phyloP scores from a whole-genome alignment of 768 basidiomycete genomes.

The Russula ochroleuca region DNA sequence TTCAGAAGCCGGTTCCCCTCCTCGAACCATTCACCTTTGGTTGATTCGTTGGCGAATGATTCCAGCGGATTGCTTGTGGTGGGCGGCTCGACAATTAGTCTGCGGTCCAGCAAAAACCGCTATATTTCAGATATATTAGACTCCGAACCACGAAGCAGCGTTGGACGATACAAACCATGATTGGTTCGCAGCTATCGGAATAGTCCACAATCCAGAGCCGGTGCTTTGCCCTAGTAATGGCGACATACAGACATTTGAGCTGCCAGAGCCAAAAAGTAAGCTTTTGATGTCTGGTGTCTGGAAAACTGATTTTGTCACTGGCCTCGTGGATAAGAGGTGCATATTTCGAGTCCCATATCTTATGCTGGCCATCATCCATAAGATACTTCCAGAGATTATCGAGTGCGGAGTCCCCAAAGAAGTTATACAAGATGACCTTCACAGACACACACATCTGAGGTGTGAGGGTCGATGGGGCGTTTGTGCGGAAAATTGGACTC shows the following conservation, averaged over 20 bases:
- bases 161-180: conserved; percentile 43
- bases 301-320: neutral
- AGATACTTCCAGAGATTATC: conserved; percentile 29
- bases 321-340: conserved; percentile 13
- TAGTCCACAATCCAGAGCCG: conserved; percentile 68
- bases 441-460: neutral
- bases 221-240: conserved; percentile 62
- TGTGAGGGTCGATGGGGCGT: neutral
- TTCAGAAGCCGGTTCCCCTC: conserved; percentile 8
- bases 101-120: conserved; percentile 1
- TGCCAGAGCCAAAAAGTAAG: conserved; percentile 28
- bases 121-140: neutral
- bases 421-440: conserved; percentile 70
- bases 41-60: conserved; percentile 6
- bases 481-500: neutral
- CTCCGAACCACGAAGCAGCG: conserved; percentile 12
- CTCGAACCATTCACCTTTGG: conserved; percentile 13
- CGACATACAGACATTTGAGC: conserved; percentile 69
- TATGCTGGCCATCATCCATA: neutral
- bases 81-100: neutral
- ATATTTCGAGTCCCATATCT: conserved; percentile 1
- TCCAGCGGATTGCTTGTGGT: neutral
- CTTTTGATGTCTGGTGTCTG: neutral
- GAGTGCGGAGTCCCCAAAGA: conserved; percentile 60
- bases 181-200: conserved; percentile 40